Percentiles rank a stretch among this genome's conserved stretches.
Conservation (phyloP, 352 stramenopile genomes). For the Pythium angustatum region DNA sequence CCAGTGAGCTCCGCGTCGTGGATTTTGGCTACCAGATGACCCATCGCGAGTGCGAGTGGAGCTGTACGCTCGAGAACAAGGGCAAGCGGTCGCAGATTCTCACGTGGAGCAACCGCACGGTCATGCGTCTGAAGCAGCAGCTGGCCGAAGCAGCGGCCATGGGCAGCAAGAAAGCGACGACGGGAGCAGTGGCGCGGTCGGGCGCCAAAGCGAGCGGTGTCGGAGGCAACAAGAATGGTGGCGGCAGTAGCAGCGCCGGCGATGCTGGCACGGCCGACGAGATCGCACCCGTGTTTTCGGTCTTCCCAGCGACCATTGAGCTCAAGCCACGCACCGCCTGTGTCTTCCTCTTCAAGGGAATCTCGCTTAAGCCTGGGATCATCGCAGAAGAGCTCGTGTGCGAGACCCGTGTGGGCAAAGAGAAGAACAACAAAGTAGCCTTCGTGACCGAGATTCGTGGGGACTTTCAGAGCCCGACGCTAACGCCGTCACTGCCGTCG, state of each 20-base stretch:
- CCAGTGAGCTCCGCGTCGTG: conserved; percentile 84
- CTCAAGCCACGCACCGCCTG: conserved; percentile 93
- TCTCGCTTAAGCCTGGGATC: conserved; percentile 58
- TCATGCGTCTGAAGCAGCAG: conserved; percentile 23
- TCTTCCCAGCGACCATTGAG: conserved; percentile 91
- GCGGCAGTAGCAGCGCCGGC: not conserved
- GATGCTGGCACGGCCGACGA: conserved; percentile 23
- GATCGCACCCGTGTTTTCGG: conserved; percentile 79
- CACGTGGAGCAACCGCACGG: conserved; percentile 89
- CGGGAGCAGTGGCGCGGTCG: conserved; percentile 18
- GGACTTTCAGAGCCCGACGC: conserved; percentile 90
- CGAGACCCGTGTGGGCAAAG: conserved; percentile 91
- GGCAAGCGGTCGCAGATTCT: conserved; percentile 91
- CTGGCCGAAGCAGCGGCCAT: conserved; percentile 18
- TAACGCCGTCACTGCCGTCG: conserved; percentile 69
- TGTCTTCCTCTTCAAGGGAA: conserved; percentile 91
- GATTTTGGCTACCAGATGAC: conserved; percentile 94
- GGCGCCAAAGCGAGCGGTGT: conserved; percentile 17
- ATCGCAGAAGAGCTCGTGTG: conserved; percentile 89
- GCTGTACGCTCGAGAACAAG: conserved; percentile 95
- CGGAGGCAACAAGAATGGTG: conserved; percentile 1
- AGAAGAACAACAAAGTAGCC: conserved; percentile 87
- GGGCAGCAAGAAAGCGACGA: conserved; percentile 32
- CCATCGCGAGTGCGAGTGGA: conserved; percentile 84
- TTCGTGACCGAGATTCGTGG: conserved; percentile 88